A percentile compares a stretch with the other conserved stretches of the same genome.
phyloP scores from a whole-genome alignment of 345 rosid species.

The Aquilaria malaccensis region DNA sequence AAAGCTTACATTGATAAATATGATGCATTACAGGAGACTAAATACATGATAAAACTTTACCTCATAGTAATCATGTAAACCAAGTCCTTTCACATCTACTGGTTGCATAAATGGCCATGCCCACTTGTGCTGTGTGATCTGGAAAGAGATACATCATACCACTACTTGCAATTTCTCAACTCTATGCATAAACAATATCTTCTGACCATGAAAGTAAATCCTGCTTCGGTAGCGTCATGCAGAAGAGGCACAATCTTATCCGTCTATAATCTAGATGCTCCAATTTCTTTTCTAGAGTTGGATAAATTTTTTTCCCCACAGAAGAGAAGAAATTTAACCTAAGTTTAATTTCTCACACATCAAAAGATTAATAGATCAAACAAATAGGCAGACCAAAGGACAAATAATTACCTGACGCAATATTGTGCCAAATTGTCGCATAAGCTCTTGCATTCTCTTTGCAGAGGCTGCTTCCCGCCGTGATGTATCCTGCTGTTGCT shows the following conservation, averaged over 20 bases:
- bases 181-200: no score
- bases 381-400: constrained; percentile 3
- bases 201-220: no score
- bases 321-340: no score
- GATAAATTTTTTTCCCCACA: no score
- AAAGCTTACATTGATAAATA: no score
- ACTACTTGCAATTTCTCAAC: not conserved
- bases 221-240: no score
- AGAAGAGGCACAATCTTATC: no score
- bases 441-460: constrained; percentile 90
- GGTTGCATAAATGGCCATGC: constrained; percentile 92
- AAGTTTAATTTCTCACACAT: not conserved
- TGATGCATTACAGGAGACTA: not conserved
- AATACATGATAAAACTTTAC: constrained; percentile 20
- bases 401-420: constrained; percentile 41
- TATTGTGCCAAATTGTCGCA: constrained; percentile 70
- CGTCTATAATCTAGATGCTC: no score
- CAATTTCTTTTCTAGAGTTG: no score
- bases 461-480: constrained; percentile 72
- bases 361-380: not conserved
- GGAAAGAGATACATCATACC: constrained; percentile 11
- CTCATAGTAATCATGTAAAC: constrained; percentile 81
- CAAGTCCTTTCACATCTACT: constrained; percentile 84
- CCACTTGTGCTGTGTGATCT: constrained; percentile 86
- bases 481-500: constrained; percentile 63